Evolutionary conservation across 305 asterid genomes (phyloP).

Genomic region (Fraxinus albicans): DNA sequence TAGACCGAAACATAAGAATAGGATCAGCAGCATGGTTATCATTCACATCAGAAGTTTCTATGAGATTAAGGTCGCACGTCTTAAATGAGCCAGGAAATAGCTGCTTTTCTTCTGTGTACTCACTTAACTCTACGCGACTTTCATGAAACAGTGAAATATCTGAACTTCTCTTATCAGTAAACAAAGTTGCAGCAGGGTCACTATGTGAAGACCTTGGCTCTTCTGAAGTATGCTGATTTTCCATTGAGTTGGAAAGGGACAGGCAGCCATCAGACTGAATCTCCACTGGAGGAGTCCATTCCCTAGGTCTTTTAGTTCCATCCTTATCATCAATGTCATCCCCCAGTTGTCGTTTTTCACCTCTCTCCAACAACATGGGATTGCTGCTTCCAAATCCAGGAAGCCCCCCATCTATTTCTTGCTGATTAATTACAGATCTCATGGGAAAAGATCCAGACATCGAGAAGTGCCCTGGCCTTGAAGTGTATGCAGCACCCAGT

Average conservation of each 20-base stretch:
- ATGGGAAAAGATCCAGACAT: slow-evolving; percentile 37
- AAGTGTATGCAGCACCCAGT: slow-evolving; percentile 27
- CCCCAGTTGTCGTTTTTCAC: slow-evolving; percentile 62
- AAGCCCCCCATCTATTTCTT: slow-evolving; percentile 36
- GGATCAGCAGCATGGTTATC: slow-evolving; percentile 48
- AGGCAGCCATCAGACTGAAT: slow-evolving; percentile 39
- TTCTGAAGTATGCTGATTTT: slow-evolving; percentile 37
- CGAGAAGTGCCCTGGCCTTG: slow-evolving; percentile 25
- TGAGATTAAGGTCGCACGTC: slow-evolving; percentile 87
- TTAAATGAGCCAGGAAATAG: slow-evolving; percentile 73
- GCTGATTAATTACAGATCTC: slow-evolving; percentile 37
- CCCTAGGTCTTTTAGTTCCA: slow-evolving; percentile 60
- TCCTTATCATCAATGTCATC: slow-evolving; percentile 40
- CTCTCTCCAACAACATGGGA: slow-evolving; percentile 41
- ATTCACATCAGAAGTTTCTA: slow-evolving; percentile 56
- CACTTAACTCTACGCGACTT: slow-evolving; percentile 40
- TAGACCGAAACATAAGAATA: slow-evolving; percentile 43
- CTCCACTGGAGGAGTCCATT: slow-evolving; percentile 44
- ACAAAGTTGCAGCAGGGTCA: slow-evolving; percentile 29
- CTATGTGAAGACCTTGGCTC: slow-evolving; percentile 44
- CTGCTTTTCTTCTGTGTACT: slow-evolving; percentile 61
- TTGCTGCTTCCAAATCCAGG: slow-evolving; percentile 46
- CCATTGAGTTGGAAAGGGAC: slow-evolving; percentile 41
- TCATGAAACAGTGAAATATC: slow-evolving; percentile 53
- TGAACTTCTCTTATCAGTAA: slow-evolving; percentile 47